These are phyloP conservation scores for Arabidopsis lyrata DNA, from an alignment of 441 rosid genomes.

Conservation along the genomic window DNA sequence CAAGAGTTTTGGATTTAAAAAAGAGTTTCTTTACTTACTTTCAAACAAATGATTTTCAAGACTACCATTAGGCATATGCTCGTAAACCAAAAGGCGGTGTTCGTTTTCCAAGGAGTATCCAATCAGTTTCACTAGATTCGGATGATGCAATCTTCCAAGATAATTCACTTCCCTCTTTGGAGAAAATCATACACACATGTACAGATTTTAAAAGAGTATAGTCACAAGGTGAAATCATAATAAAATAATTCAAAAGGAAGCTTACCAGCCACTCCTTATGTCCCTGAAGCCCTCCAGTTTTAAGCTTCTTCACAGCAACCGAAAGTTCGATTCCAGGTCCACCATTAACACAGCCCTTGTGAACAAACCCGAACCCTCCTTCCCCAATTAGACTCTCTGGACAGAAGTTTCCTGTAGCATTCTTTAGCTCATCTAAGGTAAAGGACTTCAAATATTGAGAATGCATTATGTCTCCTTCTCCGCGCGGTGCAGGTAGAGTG, in stretches of 20 bases:
- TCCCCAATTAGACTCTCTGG: conserved; percentile 59
- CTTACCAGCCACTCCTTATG: conserved; percentile 72
- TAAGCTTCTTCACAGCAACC: conserved; percentile 64
- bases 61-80: conserved; percentile 65
- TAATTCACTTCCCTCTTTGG: conserved; percentile 60
- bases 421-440: conserved; percentile 53
- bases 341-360: conserved; percentile 60
- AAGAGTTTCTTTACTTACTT: conserved; percentile 48
- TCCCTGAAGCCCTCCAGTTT: conserved; percentile 61
- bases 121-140: conserved; percentile 60
- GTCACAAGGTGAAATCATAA: not conserved
- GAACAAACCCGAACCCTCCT: conserved; percentile 72
- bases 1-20: not conserved
- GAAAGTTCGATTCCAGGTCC: conserved; percentile 50
- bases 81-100: conserved; percentile 65
- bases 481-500: not conserved
- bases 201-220: conserved; percentile 9
- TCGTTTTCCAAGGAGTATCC: conserved; percentile 61
- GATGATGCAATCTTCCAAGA: conserved; percentile 64
- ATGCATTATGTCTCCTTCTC: conserved; percentile 48
- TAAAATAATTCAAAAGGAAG: not conserved
- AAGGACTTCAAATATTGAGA: conserved; percentile 57
- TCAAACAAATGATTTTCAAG: conserved; percentile 63
- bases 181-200: conserved; percentile 13
- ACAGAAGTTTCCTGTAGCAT: conserved; percentile 60